phyloP scores from a whole-genome alignment of 306 rosid genomes.

The Quercus wislizeni region DNA sequence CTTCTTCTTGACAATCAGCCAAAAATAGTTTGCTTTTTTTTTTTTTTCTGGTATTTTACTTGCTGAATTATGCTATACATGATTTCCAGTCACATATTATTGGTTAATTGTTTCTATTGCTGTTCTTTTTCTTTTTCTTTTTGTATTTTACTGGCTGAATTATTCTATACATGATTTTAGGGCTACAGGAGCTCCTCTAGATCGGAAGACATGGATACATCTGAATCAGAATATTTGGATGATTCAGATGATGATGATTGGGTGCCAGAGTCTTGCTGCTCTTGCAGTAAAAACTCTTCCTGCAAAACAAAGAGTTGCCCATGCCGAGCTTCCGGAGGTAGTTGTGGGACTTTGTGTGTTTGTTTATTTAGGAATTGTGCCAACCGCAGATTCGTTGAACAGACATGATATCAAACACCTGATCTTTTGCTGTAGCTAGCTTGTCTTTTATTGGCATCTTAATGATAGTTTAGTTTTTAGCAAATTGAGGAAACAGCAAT shows the following conservation, averaged over 20 bases:
- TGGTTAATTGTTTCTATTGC: not conserved
- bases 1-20: not conserved
- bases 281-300: constrained; percentile 57
- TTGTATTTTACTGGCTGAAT: not conserved
- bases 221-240: constrained; percentile 56
- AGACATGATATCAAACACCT: too few species aligned
- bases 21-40: not conserved
- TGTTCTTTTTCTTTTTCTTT: not conserved
- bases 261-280: constrained; percentile 49
- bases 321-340: constrained; percentile 45
- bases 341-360: constrained; percentile 56
- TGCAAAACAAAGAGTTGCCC: constrained; percentile 73
- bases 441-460: too few species aligned
- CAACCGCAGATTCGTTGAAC: constrained; percentile 29
- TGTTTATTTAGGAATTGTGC: constrained; percentile 54
- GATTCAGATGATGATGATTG: constrained; percentile 46
- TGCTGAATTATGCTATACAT: too few species aligned
- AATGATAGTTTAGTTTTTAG: too few species aligned
- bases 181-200: constrained; percentile 48
- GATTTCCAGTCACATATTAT: too few species aligned
- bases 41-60: too few species aligned
- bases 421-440: too few species aligned
- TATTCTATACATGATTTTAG: constrained; percentile 31
- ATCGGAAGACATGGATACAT: constrained; percentile 76
- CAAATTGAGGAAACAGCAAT: too few species aligned